Conservation (phyloP, 768 basidiomycete genomes). For the Kondoa malvinella region DNA sequence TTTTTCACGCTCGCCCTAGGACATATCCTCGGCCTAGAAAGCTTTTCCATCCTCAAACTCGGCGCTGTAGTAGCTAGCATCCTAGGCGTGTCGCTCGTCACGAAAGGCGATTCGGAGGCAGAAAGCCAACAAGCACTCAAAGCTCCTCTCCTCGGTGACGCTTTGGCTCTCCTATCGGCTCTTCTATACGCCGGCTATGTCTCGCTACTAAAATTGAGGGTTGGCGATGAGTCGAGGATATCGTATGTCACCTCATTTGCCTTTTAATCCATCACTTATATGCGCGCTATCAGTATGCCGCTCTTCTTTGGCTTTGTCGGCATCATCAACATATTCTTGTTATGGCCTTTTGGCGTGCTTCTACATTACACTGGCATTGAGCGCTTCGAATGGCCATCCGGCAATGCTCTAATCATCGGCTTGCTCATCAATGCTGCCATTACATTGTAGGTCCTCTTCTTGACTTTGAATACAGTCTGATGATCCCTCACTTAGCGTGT, state of each 20-base stretch:
- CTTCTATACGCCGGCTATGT: slow-evolving; percentile 77
- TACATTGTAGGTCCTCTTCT: slow-evolving; percentile 40
- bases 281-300: slow-evolving; percentile 62
- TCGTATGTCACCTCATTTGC: slow-evolving; percentile 10
- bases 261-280: not conserved
- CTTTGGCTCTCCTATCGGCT: slow-evolving; percentile 69
- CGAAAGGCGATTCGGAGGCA: slow-evolving; percentile 50
- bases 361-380: slow-evolving; percentile 61
- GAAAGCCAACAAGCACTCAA: not conserved
- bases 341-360: slow-evolving; percentile 60
- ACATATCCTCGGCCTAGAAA: slow-evolving; percentile 62
- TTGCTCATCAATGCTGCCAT: slow-evolving; percentile 43
- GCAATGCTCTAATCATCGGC: slow-evolving; percentile 38
- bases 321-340: slow-evolving; percentile 56
- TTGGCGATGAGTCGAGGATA: slow-evolving; percentile 21
- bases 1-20: slow-evolving; percentile 86
- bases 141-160: slow-evolving; percentile 51
- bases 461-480: slow-evolving; percentile 19
- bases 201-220: slow-evolving; percentile 65
- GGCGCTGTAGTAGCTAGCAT: slow-evolving; percentile 64
- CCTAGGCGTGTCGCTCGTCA: slow-evolving; percentile 69
- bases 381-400: slow-evolving; percentile 51
- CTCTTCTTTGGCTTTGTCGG: slow-evolving; percentile 91
- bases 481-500: slow-evolving; percentile 20
- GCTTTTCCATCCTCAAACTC: slow-evolving; percentile 52